Evolutionary conservation across 2,329 filamentous ascomycete species (phyloP).

Genomic region (Cladosporium sp.): DNA sequence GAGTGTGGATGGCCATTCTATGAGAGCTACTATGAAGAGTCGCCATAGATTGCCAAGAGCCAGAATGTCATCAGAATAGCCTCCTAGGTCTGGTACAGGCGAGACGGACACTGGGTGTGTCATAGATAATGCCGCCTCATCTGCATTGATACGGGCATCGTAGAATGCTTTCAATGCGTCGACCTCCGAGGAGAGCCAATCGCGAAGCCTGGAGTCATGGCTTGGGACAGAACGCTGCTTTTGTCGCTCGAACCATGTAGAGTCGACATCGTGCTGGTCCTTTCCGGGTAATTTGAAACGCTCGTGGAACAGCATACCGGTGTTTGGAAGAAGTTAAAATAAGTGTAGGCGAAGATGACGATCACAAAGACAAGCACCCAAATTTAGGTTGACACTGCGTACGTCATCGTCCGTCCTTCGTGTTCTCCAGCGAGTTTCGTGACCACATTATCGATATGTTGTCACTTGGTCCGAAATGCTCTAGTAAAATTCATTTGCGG

Average conservation of each 20-base stretch:
- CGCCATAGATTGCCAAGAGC: slow-evolving; percentile 2
- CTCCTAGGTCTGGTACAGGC: background rate
- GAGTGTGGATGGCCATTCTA: slow-evolving; percentile 2
- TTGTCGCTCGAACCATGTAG: background rate
- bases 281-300: background rate
- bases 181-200: background rate
- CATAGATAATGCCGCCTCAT: slow-evolving; percentile 6
- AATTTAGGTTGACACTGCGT: background rate
- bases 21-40: slow-evolving; percentile 4
- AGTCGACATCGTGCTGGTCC: background rate
- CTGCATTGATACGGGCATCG: background rate
- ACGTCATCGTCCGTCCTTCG: too few relatives aligned
- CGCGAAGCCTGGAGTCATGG: background rate
- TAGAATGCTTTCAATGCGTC: background rate
- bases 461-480: background rate
- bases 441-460: background rate
- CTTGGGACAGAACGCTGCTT: background rate
- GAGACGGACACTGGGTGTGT: slow-evolving; percentile 3
- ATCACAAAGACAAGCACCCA: too few relatives aligned
- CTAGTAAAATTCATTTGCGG: background rate
- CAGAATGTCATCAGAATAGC: slow-evolving; percentile 4
- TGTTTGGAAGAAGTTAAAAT: background rate
- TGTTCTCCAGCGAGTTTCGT: background rate
- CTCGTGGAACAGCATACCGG: background rate
- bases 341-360: background rate